Conservation (phyloP, 306 rosid genomes). For the Pterocarpus santalinus region DNA sequence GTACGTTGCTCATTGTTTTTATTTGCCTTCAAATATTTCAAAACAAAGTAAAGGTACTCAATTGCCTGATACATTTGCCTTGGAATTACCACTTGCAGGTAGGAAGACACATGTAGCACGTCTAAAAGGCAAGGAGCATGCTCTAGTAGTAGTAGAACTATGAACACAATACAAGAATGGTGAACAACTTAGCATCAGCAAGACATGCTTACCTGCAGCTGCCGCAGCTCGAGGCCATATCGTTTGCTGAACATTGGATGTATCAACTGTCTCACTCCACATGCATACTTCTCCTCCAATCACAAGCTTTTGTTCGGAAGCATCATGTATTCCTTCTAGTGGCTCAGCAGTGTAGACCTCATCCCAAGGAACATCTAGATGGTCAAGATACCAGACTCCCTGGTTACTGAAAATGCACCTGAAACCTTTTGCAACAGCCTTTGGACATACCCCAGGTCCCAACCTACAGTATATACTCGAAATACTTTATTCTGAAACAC, state of each 20-base stretch:
- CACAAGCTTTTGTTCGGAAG: constrained; percentile 75
- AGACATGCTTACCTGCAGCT: constrained; percentile 80
- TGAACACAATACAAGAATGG: constrained; percentile 16
- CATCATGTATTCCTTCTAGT: constrained; percentile 68
- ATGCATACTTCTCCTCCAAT: constrained; percentile 98
- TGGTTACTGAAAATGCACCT: constrained; percentile 97
- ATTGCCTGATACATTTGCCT: neutral
- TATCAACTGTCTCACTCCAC: constrained; percentile 93
- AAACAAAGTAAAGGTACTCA: constrained; percentile 1
- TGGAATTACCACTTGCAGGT: constrained; percentile 25
- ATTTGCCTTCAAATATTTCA: neutral
- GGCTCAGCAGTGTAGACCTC: constrained; percentile 79
- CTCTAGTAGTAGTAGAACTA: neutral
- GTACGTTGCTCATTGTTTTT: neutral
- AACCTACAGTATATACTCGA: constrained; percentile 62
- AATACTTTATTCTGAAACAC: constrained; percentile 36
- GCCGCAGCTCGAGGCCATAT: constrained; percentile 99
- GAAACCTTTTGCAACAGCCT: constrained; percentile 88
- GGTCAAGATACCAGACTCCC: constrained; percentile 96
- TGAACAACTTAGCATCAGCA: constrained; percentile 14
- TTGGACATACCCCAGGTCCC: constrained; percentile 85
- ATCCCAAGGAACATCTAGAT: constrained; percentile 95
- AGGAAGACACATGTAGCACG: constrained; percentile 3
- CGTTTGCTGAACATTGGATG: constrained; percentile 89
- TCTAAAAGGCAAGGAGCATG: constrained; percentile 3